Evolutionary conservation across 1,139 yeast species (phyloP).

Genomic region (Blastobotrys persicus): DNA sequence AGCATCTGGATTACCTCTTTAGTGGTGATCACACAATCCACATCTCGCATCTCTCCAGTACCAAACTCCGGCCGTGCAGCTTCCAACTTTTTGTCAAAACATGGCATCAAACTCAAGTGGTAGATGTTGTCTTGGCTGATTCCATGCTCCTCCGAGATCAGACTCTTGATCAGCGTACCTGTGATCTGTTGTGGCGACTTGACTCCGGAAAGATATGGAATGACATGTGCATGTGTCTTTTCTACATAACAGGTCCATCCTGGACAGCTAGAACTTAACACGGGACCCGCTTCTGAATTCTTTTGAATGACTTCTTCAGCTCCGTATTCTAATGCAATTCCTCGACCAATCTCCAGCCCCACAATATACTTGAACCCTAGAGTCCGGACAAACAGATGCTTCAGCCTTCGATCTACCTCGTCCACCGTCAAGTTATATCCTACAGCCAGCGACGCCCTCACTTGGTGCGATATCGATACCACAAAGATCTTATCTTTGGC

Average conservation of each 20-base stretch:
- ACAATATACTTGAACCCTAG: slow-evolving; percentile 75
- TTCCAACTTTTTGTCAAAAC: slow-evolving; percentile 93
- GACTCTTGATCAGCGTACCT: slow-evolving; percentile 68
- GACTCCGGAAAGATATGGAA: slow-evolving; percentile 55
- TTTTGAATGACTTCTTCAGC: slow-evolving; percentile 46
- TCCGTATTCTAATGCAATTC: slow-evolving; percentile 62
- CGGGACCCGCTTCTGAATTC: slow-evolving; percentile 39
- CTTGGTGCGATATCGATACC: slow-evolving; percentile 82
- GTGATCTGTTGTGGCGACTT: slow-evolving; percentile 95
- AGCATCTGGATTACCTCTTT: slow-evolving; percentile 76
- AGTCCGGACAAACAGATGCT: slow-evolving; percentile 53
- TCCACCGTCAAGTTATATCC: slow-evolving; percentile 57
- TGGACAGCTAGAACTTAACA: slow-evolving; percentile 75
- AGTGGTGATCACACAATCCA: slow-evolving; percentile 92
- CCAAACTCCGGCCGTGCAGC: slow-evolving; percentile 77
- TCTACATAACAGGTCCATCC: slow-evolving; percentile 97
- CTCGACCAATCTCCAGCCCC: slow-evolving; percentile 82
- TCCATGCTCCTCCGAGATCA: slow-evolving; percentile 43
- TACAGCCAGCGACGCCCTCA: slow-evolving; percentile 75
- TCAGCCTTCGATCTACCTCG: slow-evolving; percentile 59
- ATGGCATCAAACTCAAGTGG: slow-evolving; percentile 90
- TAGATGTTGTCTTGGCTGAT: slow-evolving; percentile 48
- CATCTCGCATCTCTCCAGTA: slow-evolving; percentile 51
- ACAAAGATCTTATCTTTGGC: slow-evolving; percentile 49
- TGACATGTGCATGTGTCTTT: slow-evolving; percentile 84